Percentiles rank a stretch among this genome's conserved stretches.
Evolutionary conservation across 2,329 filamentous ascomycete genomes (phyloP).

Genomic region (Beauveria rudraprayagi): DNA sequence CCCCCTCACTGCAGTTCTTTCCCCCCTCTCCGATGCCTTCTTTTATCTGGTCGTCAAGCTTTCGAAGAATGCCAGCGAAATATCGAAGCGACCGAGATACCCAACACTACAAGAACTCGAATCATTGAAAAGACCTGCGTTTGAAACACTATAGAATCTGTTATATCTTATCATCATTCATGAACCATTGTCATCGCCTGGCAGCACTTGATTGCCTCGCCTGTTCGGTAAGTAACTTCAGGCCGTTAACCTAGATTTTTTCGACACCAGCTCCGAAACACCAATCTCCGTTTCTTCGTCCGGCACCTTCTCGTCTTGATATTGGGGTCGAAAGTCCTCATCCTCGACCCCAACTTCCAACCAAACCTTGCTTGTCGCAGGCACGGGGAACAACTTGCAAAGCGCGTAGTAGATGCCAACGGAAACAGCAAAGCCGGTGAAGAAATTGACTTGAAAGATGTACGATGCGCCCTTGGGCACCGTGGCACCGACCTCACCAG

Average conservation of each 20-base stretch:
- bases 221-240: background rate
- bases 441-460: slow-evolving; percentile 88
- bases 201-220: background rate
- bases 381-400: slow-evolving; percentile 62
- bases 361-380: slow-evolving; percentile 68
- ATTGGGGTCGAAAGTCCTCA: slow-evolving; percentile 42
- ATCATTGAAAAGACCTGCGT: background rate
- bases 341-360: slow-evolving; percentile 64
- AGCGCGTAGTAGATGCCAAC: slow-evolving; percentile 59
- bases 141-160: background rate
- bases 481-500: slow-evolving; percentile 61
- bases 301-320: slow-evolving; percentile 25
- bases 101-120: background rate
- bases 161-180: background rate
- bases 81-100: background rate
- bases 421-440: slow-evolving; percentile 71
- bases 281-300: slow-evolving; percentile 26
- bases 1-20: background rate
- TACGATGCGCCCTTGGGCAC: slow-evolving; percentile 76
- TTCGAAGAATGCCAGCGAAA: background rate
- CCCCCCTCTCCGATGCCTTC: too few species aligned
- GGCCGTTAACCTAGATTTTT: background rate
- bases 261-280: background rate
- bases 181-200: background rate
- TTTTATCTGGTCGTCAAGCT: background rate